phyloP scores from a whole-genome alignment of 306 rosid genomes.

The Sphenostylis stenocarpa region DNA sequence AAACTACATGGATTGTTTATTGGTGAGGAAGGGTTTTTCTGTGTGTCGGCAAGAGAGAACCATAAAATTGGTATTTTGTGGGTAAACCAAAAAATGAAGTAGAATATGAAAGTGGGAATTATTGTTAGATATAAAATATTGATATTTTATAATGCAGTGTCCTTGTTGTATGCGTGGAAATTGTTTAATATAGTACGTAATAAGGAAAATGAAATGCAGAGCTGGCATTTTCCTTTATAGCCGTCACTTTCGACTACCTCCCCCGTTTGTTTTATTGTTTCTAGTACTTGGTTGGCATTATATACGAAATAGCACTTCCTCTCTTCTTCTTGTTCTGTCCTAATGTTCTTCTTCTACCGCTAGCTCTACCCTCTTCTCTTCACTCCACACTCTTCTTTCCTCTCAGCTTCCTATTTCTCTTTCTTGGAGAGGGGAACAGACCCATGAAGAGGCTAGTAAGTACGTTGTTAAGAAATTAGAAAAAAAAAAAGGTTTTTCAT shows the following conservation, averaged over 20 bases:
- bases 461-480: conserved; percentile 46
- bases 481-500: background rate
- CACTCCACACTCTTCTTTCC: conserved; percentile 15
- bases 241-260: conserved; percentile 45
- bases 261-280: conserved; percentile 33
- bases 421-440: background rate
- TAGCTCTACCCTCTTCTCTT: conserved; percentile 8
- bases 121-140: background rate
- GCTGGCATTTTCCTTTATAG: conserved; percentile 42
- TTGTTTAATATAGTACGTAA: background rate
- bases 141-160: conserved; percentile 11
- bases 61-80: background rate
- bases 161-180: conserved; percentile 31
- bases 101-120: background rate
- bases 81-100: background rate
- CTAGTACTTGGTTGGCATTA: conserved; percentile 39
- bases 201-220: conserved; percentile 15
- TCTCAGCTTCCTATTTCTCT: conserved; percentile 20
- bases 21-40: background rate
- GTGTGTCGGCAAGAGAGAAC: conserved; percentile 37
- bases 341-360: background rate
- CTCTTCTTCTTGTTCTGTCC: background rate
- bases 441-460: conserved; percentile 64
- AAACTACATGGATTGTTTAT: no score
- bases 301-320: conserved; percentile 28